These are phyloP conservation scores for Xylaria digitata DNA, from an alignment of 2,329 filamentous ascomycete genomes.

Conservation along the genomic window DNA sequence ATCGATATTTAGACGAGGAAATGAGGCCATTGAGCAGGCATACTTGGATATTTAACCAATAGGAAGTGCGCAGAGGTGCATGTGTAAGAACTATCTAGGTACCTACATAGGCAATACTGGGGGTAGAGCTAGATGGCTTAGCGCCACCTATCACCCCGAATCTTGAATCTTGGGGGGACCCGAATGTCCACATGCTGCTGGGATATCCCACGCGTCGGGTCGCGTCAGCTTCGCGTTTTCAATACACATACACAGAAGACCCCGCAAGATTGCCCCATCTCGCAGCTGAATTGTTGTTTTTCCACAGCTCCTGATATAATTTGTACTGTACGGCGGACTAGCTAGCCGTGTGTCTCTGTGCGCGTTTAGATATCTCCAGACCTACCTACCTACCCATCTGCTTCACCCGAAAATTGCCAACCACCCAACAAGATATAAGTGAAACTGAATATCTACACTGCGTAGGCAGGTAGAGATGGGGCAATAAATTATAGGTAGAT, in stretches of 20 bases:
- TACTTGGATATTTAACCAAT: not conserved
- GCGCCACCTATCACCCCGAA: not conserved
- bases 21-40: not conserved
- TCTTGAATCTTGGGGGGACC: slow-evolving; percentile 5
- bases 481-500: not conserved
- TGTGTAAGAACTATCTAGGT: slow-evolving; percentile 7
- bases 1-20: slow-evolving; percentile 8
- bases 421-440: slow-evolving; percentile 9
- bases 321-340: slow-evolving; percentile 6
- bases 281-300: slow-evolving; percentile 12
- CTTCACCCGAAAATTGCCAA: slow-evolving; percentile 19
- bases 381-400: not conserved
- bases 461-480: not conserved
- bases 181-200: not conserved
- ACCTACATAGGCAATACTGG: slow-evolving; percentile 4
- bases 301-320: not conserved
- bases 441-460: not conserved
- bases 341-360: no score
- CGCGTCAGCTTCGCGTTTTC: slow-evolving; percentile 46
- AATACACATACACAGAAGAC: slow-evolving; percentile 5
- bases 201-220: slow-evolving; percentile 39
- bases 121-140: slow-evolving; percentile 1
- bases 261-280: slow-evolving; percentile 18
- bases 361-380: not conserved
- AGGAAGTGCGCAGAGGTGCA: slow-evolving; percentile 1